Evolutionary conservation across 176 grass and related monocot genomes (phyloP).

Genomic region (Puya raimondii): DNA sequence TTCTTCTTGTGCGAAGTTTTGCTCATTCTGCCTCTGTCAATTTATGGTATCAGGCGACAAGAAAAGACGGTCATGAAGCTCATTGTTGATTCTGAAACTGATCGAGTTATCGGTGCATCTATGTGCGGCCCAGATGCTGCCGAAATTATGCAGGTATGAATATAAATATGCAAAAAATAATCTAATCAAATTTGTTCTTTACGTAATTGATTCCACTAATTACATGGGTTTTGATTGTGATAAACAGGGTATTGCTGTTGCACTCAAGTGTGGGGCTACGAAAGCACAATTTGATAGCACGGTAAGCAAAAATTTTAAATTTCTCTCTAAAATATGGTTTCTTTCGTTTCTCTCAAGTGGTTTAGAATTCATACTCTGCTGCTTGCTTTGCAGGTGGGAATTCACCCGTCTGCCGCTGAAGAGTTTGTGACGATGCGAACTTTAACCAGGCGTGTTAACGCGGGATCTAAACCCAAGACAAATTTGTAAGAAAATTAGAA

Average conservation of each 20-base stretch:
- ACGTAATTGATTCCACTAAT: not conserved
- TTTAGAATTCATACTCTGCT: not conserved
- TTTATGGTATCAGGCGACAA: constrained; percentile 35
- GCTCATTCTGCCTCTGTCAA: constrained; percentile 1
- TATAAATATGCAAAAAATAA: not conserved
- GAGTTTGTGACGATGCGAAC: constrained; percentile 92
- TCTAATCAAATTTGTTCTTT: not conserved
- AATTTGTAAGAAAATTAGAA: constrained; percentile 23
- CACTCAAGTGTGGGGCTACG: constrained; percentile 85
- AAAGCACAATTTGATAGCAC: constrained; percentile 81
- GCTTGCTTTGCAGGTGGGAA: constrained; percentile 68
- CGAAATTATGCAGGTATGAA: constrained; percentile 73
- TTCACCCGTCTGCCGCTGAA: constrained; percentile 86
- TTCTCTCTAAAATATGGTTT: not conserved
- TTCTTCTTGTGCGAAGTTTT: not conserved
- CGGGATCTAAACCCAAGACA: constrained; percentile 49
- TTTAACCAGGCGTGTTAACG: constrained; percentile 45
- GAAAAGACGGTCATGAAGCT: constrained; percentile 83
- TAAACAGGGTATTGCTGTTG: constrained; percentile 74
- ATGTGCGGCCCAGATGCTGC: constrained; percentile 88
- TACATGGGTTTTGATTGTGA: not conserved
- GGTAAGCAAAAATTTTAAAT: constrained; percentile 28
- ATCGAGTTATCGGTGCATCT: constrained; percentile 70
- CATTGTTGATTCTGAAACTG: constrained; percentile 61
- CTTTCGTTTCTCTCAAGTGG: constrained; percentile 2